phyloP scores from a whole-genome alignment of 1,284 basidiomycete species.

The Naganishia sp. region DNA sequence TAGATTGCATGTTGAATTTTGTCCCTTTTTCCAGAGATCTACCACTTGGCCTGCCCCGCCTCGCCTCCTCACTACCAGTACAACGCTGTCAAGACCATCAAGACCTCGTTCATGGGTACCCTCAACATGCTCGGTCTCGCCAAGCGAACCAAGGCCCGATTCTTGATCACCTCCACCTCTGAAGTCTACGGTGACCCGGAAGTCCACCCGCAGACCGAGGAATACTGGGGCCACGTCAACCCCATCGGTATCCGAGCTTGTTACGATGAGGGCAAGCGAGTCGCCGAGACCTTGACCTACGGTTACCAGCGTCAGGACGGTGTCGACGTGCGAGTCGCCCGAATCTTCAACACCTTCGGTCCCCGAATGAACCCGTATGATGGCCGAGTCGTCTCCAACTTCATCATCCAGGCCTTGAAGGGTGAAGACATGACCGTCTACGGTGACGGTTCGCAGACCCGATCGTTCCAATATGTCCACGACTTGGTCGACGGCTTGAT shows the following conservation, averaged over 20 bases:
- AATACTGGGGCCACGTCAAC: conserved; percentile 98
- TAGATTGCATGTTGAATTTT: conserved; percentile 1
- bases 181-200: conserved; percentile 97
- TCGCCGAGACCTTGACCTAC: conserved; percentile 91
- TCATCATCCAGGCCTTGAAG: conserved; percentile 92
- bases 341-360: conserved; percentile 78
- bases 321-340: conserved; percentile 91
- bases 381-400: conserved; percentile 96
- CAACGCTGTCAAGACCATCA: conserved; percentile 94
- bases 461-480: conserved; percentile 73
- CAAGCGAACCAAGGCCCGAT: conserved; percentile 93
- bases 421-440: conserved; percentile 96
- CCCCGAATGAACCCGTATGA: conserved; percentile 85
- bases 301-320: conserved; percentile 91
- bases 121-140: conserved; percentile 98
- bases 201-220: conserved; percentile 92
- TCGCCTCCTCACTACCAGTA: conserved; percentile 94
- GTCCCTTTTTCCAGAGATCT: conserved; percentile 68
- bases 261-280: conserved; percentile 97
- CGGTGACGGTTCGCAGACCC: conserved; percentile 92
- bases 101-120: conserved; percentile 96
- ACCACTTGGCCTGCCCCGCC: conserved; percentile 93
- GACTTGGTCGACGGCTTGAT: conserved; percentile 67
- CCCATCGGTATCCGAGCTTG: conserved; percentile 95
- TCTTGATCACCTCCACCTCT: conserved; percentile 87